Conservation (phyloP, 2,329 filamentous ascomycete species). For the Fusarium sp. region DNA sequence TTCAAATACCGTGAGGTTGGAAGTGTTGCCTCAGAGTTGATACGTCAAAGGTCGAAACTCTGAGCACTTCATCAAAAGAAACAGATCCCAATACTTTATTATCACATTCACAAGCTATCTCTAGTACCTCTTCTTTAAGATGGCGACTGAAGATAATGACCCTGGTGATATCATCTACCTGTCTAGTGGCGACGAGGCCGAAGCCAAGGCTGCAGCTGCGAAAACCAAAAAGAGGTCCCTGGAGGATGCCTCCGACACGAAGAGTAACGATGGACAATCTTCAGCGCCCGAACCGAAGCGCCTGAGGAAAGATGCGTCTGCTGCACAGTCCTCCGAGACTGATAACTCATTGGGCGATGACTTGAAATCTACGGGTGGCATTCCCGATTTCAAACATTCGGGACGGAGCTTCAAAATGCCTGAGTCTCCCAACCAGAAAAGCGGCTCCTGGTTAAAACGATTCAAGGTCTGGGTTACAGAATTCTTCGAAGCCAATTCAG, state of each 20-base stretch:
- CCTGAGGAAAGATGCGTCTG: constrained; percentile 21
- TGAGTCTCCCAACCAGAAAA: constrained; percentile 41
- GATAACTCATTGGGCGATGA: constrained; percentile 37
- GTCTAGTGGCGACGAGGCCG: constrained; percentile 42
- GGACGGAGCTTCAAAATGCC: constrained; percentile 46
- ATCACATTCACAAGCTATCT: not conserved
- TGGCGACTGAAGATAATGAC: constrained; percentile 35
- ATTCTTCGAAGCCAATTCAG: constrained; percentile 46
- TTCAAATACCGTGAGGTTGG: not conserved
- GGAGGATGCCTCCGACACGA: constrained; percentile 38
- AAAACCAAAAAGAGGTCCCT: constrained; percentile 46
- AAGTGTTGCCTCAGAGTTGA: constrained; percentile 2
- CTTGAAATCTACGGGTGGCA: constrained; percentile 17
- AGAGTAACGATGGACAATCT: constrained; percentile 12
- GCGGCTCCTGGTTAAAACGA: constrained; percentile 51
- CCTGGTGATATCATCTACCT: constrained; percentile 42
- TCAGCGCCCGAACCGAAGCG: constrained; percentile 39
- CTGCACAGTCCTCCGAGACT: constrained; percentile 27
- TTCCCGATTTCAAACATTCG: constrained; percentile 38
- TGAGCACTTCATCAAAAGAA: not conserved
- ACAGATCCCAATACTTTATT: not conserved
- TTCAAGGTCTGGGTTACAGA: constrained; percentile 51
- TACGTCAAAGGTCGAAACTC: not conserved
- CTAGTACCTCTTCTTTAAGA: constrained; percentile 5
- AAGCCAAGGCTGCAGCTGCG: not conserved